Conservation (phyloP, 441 rosid species). For the Jatropha podagrica region DNA sequence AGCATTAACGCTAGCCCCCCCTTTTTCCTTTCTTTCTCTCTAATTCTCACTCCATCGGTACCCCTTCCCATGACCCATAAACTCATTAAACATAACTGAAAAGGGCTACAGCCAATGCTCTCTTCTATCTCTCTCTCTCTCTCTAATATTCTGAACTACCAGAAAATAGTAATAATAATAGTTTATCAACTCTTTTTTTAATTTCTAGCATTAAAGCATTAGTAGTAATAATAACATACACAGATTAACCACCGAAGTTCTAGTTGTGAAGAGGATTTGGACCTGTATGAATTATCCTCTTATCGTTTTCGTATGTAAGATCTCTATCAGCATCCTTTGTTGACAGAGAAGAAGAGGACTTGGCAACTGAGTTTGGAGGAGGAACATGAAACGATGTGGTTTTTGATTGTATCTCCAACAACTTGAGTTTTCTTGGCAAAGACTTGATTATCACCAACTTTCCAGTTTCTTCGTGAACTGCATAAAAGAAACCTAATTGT, state of each 20-base stretch:
- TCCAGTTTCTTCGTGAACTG: conserved; percentile 34
- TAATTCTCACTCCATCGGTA: conserved; percentile 3
- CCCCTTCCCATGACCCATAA: conserved; percentile 11
- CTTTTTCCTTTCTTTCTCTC: conserved; percentile 14
- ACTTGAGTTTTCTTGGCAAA: conserved; percentile 53
- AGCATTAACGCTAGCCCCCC: conserved; percentile 66
- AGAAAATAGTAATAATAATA: conserved; percentile 1
- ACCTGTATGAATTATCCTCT: conserved; percentile 87
- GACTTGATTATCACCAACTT: conserved; percentile 7
- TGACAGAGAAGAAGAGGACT: no score
- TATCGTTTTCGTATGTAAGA: conserved; percentile 59
- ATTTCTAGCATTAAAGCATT: conserved; percentile 5
- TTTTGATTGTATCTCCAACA: conserved; percentile 16
- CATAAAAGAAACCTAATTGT: conserved; percentile 41
- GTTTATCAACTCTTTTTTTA: conserved; percentile 14
- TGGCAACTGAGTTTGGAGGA: conserved; percentile 11
- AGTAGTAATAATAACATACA: conserved; percentile 19
- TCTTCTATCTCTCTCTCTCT: conserved; percentile 15
- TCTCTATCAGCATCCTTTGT: background rate
- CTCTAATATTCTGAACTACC: background rate
- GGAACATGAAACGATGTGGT: conserved; percentile 33
- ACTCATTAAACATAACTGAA: conserved; percentile 32
- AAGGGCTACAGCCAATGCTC: conserved; percentile 65
- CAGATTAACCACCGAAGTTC: conserved; percentile 20
- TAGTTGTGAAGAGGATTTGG: conserved; percentile 98